These are phyloP conservation scores for Apophysomyces variabilis DNA, from an alignment of 371 early-diverging fungal species.

Conservation along the genomic window DNA sequence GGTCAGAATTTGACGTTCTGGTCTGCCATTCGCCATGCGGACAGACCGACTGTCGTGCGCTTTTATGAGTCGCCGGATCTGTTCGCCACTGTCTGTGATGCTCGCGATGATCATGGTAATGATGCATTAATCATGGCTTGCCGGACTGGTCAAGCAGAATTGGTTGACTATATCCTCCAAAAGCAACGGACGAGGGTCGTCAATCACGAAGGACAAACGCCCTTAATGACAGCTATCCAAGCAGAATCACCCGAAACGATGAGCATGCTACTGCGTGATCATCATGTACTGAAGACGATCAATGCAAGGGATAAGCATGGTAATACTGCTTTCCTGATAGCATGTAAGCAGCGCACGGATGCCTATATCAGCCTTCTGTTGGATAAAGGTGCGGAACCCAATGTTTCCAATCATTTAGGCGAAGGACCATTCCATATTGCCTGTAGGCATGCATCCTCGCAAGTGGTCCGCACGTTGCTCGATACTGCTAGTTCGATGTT, in stretches of 20 bases:
- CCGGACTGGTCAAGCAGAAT: slow-evolving; percentile 31
- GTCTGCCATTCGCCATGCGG: slow-evolving; percentile 23
- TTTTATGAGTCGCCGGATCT: background rate
- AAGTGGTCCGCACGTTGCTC: slow-evolving; percentile 19
- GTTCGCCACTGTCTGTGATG: slow-evolving; percentile 7
- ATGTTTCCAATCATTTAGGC: slow-evolving; percentile 14
- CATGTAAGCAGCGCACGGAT: slow-evolving; percentile 12
- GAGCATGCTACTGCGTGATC: slow-evolving; percentile 24
- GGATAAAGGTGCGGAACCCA: slow-evolving; percentile 8
- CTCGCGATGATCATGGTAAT: slow-evolving; percentile 41
- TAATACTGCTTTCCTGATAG: slow-evolving; percentile 45
- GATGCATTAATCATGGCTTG: slow-evolving; percentile 52
- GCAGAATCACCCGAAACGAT: slow-evolving; percentile 34
- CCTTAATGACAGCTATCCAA: slow-evolving; percentile 48
- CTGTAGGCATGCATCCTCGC: slow-evolving; percentile 2
- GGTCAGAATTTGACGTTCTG: slow-evolving; percentile 42
- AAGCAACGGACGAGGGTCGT: slow-evolving; percentile 15
- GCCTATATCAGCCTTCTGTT: slow-evolving; percentile 14
- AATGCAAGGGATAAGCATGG: slow-evolving; percentile 42
- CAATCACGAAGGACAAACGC: slow-evolving; percentile 49
- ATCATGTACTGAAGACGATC: slow-evolving; percentile 18
- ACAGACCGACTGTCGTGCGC: background rate
- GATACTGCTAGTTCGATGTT: slow-evolving; percentile 10
- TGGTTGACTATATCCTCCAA: slow-evolving; percentile 37
- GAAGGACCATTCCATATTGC: slow-evolving; percentile 40